Conservation (phyloP, 768 basidiomycete species). For the Lactarius evosmus region DNA sequence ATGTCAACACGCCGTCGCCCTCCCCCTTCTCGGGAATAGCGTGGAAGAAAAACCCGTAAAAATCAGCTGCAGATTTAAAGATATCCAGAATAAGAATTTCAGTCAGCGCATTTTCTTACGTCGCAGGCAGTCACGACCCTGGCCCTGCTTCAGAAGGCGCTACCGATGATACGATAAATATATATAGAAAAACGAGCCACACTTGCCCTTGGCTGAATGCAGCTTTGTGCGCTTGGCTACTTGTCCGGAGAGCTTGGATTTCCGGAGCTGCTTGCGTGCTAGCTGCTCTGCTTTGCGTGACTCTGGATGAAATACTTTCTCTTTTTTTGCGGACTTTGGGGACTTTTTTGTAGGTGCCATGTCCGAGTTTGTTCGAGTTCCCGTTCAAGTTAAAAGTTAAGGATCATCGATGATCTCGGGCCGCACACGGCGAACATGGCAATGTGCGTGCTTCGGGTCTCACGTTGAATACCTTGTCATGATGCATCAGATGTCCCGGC, state of each 20-base stretch:
- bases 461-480: no score
- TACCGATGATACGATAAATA: constrained; percentile 5
- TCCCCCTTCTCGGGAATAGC: constrained; percentile 52
- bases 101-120: not conserved
- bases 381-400: no score
- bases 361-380: no score
- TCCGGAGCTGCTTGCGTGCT: constrained; percentile 61
- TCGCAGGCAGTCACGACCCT: not conserved
- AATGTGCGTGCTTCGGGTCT: no score
- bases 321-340: constrained; percentile 46
- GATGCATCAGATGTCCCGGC: no score
- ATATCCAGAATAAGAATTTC: not conserved
- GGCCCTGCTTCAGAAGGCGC: not conserved
- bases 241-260: constrained; percentile 59
- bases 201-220: constrained; percentile 51
- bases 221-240: constrained; percentile 56
- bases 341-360: constrained; percentile 25
- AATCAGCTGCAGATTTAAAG: constrained; percentile 47
- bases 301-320: constrained; percentile 78
- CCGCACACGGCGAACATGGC: no score
- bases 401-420: not conserved
- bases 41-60: constrained; percentile 74
- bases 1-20: constrained; percentile 43
- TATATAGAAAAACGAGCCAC: not conserved
- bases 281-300: constrained; percentile 83